Evolutionary conservation across 768 basidiomycete species (phyloP), one percentile per base, ranked within the genome.

Genomic region (Myochromella boudieri): DNA sequence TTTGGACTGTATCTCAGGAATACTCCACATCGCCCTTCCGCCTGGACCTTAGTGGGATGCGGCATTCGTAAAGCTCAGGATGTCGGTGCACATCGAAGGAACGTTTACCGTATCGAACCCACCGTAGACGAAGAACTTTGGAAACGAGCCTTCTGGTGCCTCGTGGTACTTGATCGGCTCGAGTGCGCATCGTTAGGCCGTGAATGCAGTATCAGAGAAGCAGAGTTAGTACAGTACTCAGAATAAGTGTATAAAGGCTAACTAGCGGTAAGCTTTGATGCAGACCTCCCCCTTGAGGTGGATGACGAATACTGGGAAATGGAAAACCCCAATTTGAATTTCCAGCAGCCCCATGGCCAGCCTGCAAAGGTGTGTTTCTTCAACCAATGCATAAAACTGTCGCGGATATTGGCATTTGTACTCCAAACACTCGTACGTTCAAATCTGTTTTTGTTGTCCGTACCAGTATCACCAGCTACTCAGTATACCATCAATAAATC

Each of bases 251-350:
- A 48, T 26, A 40, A 15, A n/a, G n/a, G 28, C 46, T 55, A 25
- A 60, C 34, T 5, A 37, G 29, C 24, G 17, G 27, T 38, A 53
- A 93, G 91, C 61, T 91, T 90, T 60, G 92, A 95, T 60, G 69
- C 86, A 21, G 91, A 91, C 37, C 68, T 88, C 26, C 89, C 89
- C 31, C 73, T 88, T 10, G 89, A 91, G 62, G 84, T 92, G 11
- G 89, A 95, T 53, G 85, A 87, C 55, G 80, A 84, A 51, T 91
- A 82, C 59, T 94, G 89, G 90, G 77, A 81, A 51, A 67, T 65
- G 14, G 69, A 64, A 43, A 74, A 74, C 45, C 70, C 77, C 10
- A 62, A 68, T 8, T 60, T 64, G 21, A 73, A 76, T 22, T 91
- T 89, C 65, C 75, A 76, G 49, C 91, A 92, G 54, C 91, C 89